Conservation (phyloP, 768 basidiomycete genomes). For the Suillus luteus region DNA sequence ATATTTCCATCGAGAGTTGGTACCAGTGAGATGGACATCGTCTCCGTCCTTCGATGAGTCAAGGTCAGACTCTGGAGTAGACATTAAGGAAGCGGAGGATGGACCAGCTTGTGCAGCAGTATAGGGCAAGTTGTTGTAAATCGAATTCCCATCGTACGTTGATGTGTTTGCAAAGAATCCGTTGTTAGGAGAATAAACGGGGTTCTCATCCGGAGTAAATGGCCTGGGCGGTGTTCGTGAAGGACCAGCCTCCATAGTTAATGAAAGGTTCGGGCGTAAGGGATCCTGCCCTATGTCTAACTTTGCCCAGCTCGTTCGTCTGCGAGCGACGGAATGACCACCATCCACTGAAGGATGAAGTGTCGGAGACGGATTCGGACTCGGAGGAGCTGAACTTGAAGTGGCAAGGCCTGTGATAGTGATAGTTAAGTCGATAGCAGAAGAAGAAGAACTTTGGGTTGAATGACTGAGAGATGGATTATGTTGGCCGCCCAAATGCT, state of each 20-base stretch:
- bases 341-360: conserved; percentile 35
- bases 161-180: conserved; percentile 36
- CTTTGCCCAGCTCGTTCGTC: conserved; percentile 61
- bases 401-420: conserved; percentile 44
- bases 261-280: conserved; percentile 39
- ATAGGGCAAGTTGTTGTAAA: conserved; percentile 18
- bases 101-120: conserved; percentile 44
- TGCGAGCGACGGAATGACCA: conserved; percentile 41
- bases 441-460: conserved; percentile 49
- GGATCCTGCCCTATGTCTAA: conserved; percentile 50
- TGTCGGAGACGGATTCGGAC: conserved; percentile 46
- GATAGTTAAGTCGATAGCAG: conserved; percentile 56
- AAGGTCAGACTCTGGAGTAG: conserved; percentile 28
- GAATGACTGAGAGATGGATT: conserved; percentile 13
- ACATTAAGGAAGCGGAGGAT: conserved; percentile 56
- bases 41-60: conserved; percentile 58
- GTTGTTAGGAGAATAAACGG: conserved; percentile 48
- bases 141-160: neutral
- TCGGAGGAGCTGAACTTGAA: conserved; percentile 38
- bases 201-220: conserved; percentile 42
- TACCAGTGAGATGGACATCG: conserved; percentile 56
- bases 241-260: conserved; percentile 24
- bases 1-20: conserved; percentile 44
- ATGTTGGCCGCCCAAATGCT: conserved; percentile 15
- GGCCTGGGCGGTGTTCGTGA: conserved; percentile 24